Evolutionary conservation across 495 filamentous ascomycete genomes (phyloP).

Genomic region (Aspergillus carlsbadensis): DNA sequence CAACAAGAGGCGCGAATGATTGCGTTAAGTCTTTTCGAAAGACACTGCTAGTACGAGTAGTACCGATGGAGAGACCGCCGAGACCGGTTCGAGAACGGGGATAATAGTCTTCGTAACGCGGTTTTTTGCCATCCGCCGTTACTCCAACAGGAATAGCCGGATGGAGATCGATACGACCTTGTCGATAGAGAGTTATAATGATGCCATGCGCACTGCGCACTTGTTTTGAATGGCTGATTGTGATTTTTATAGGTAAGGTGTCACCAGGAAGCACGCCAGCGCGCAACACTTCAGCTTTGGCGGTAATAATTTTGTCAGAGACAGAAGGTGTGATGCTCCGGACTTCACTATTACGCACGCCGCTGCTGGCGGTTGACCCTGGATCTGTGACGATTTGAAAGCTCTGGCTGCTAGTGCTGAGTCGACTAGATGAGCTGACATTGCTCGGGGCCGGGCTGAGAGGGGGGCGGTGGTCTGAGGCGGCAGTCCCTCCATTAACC

Average conservation of each 20-base stretch:
- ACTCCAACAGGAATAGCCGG: conserved; percentile 65
- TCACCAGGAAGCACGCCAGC: conserved; percentile 88
- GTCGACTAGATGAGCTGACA: conserved; percentile 59
- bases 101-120: conserved; percentile 78
- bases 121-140: conserved; percentile 60
- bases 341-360: conserved; percentile 41
- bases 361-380: conserved; percentile 36
- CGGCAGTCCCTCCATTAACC: conserved; percentile 23
- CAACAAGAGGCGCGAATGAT: conserved; percentile 78
- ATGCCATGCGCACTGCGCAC: conserved; percentile 89
- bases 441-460: conserved; percentile 62
- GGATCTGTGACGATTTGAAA: conserved; percentile 43
- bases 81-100: conserved; percentile 71
- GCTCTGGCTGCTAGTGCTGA: conserved; percentile 59
- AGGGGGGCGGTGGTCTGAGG: conserved; percentile 37
- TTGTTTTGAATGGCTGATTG: conserved; percentile 79
- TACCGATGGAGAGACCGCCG: conserved; percentile 77
- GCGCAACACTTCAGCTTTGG: conserved; percentile 78
- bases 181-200: conserved; percentile 88
- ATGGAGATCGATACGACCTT: conserved; percentile 87
- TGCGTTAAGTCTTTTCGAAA: conserved; percentile 94
- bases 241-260: conserved; percentile 72
- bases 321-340: conserved; percentile 42
- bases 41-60: conserved; percentile 75
- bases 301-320: conserved; percentile 70